Evolutionary conservation across 2,329 filamentous ascomycete species (phyloP).

Genomic region (Alternaria hordeiaustralica): DNA sequence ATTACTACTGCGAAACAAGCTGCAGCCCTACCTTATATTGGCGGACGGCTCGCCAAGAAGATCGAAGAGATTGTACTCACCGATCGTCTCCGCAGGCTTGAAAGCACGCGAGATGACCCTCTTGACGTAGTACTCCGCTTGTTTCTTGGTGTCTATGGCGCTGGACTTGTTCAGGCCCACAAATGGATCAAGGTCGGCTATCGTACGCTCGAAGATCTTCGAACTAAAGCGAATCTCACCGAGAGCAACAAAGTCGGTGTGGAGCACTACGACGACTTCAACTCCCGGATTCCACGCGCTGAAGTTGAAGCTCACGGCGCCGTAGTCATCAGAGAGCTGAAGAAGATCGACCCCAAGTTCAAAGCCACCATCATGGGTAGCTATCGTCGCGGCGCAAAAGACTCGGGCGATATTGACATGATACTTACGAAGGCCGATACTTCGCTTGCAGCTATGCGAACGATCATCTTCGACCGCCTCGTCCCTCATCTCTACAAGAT

Average conservation of each 20-base stretch:
- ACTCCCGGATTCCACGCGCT: conserved; percentile 74
- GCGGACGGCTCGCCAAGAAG: conserved; percentile 76
- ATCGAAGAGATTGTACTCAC: conserved; percentile 89
- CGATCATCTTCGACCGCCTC: conserved; percentile 68
- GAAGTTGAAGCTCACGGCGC: conserved; percentile 76
- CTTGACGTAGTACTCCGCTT: conserved; percentile 68
- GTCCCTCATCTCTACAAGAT: conserved; percentile 65
- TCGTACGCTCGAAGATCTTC: conserved; percentile 75
- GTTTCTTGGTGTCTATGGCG: conserved; percentile 82
- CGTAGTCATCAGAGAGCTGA: conserved; percentile 67
- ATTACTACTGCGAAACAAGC: conserved; percentile 76
- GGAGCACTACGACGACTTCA: conserved; percentile 80
- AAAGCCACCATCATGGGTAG: conserved; percentile 81
- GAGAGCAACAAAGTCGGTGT: conserved; percentile 76
- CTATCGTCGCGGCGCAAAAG: conserved; percentile 77
- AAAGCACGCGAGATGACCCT: conserved; percentile 72
- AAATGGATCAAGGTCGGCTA: conserved; percentile 80
- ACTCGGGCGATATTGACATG: conserved; percentile 83
- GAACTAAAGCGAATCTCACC: conserved; percentile 66
- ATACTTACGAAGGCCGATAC: conserved; percentile 76
- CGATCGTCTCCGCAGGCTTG: conserved; percentile 72
- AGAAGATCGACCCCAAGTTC: conserved; percentile 66
- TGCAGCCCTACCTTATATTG: conserved; percentile 70
- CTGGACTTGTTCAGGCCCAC: conserved; percentile 71
- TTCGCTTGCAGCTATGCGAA: conserved; percentile 60